These are phyloP conservation scores for Mallotus japonicus DNA, from an alignment of 441 rosid genomes.

Conservation along the genomic window DNA sequence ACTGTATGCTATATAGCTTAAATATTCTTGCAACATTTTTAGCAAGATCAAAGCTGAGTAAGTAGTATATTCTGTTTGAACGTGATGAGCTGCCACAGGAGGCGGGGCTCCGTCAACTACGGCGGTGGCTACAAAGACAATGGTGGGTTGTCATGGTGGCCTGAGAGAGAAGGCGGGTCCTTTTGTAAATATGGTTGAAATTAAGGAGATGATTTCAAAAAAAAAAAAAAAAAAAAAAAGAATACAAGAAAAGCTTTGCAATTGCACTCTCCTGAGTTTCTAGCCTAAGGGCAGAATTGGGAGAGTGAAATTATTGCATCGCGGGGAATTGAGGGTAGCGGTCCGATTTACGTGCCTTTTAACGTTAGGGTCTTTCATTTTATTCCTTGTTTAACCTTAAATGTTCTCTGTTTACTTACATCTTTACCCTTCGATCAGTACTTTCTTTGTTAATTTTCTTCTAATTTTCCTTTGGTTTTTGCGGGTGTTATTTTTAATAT, in stretches of 20 bases:
- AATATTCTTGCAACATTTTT: neutral
- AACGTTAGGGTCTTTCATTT: conserved; percentile 7
- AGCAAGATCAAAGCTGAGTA: neutral
- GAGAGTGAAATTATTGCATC: conserved; percentile 62
- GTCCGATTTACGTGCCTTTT: conserved; percentile 47
- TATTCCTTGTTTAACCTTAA: conserved; percentile 25
- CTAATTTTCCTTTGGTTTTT: neutral
- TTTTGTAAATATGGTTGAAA: conserved; percentile 36
- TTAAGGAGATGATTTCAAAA: conserved; percentile 13
- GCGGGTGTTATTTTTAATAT: neutral
- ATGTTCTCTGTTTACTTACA: conserved; percentile 13
- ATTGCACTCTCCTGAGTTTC: conserved; percentile 65
- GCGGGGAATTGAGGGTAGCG: conserved; percentile 89
- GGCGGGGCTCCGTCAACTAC: conserved; percentile 8
- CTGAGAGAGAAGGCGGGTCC: conserved; percentile 23
- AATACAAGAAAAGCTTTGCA: conserved; percentile 47
- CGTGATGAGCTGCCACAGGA: conserved; percentile 18
- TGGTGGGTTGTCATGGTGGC: conserved; percentile 20
- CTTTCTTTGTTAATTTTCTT: neutral
- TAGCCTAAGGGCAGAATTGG: conserved; percentile 52
- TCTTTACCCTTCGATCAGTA: conserved; percentile 5
- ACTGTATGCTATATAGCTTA: neutral
- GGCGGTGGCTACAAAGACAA: conserved; percentile 25
- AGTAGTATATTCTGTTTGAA: neutral
- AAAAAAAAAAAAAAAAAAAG: conserved; percentile 21